phyloP scores from a whole-genome alignment of 257 asterid genomes.

The Fraxinus americana region DNA sequence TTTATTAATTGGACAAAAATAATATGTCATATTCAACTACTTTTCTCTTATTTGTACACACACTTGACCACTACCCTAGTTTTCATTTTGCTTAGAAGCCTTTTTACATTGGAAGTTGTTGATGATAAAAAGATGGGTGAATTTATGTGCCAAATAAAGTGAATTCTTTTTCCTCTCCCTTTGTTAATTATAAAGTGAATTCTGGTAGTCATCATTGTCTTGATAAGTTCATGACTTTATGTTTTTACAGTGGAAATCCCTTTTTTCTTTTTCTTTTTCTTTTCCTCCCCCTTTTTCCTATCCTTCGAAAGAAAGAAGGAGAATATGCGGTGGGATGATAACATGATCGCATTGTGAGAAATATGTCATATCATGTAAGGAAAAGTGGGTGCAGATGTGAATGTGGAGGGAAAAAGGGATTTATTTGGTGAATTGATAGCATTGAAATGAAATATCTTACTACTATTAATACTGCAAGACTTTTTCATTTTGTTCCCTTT shows the following conservation, averaged over 20 bases:
- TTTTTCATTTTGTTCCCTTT: not conserved
- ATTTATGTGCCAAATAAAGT: constrained; percentile 8
- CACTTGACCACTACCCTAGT: not conserved
- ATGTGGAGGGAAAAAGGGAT: not conserved
- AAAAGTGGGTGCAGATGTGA: constrained; percentile 4
- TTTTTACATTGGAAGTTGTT: constrained; percentile 6
- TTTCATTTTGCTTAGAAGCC: constrained; percentile 1
- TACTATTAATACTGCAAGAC: not conserved
- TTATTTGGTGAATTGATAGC: not conserved
- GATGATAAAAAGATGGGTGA: not conserved
- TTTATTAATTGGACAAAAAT: not conserved
- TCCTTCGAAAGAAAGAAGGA: not conserved
- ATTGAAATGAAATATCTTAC: not conserved
- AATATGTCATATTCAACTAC: not conserved
- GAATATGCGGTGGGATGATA: not conserved
- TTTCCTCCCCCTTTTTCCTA: not conserved
- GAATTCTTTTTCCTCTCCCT: not conserved
- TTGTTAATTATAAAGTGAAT: constrained; percentile 1
- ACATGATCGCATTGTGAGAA: constrained; percentile 4
- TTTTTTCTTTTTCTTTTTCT: not conserved
- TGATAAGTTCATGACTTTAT: constrained; percentile 1
- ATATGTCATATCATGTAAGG: not conserved
- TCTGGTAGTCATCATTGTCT: not conserved
- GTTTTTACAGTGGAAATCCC: constrained; percentile 3
- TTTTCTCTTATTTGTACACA: not conserved